Percentiles rank a stretch among this genome's conserved stretches.
Conservation (phyloP, 2,329 filamentous ascomycete genomes). For the Escovopsis weberi region DNA sequence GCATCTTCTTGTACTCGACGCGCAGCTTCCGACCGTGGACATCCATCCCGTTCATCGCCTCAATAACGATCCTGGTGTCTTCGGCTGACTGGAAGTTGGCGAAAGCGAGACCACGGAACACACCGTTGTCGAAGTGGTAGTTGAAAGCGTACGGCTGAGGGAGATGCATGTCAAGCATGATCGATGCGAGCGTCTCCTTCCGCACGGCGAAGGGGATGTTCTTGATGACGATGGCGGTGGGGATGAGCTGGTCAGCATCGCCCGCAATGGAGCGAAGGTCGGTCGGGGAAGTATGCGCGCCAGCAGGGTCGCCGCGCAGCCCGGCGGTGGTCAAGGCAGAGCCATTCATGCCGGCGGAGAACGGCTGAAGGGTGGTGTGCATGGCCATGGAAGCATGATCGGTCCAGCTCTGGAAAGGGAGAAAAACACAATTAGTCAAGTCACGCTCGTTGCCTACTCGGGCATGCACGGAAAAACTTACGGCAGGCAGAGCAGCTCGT, state of each 20-base stretch:
- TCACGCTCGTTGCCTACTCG: conserved; percentile 1
- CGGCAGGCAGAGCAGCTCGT: conserved; percentile 54
- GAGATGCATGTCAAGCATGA: conserved; percentile 90
- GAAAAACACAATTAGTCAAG: neutral
- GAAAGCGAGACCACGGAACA: conserved; percentile 91
- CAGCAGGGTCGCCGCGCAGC: conserved; percentile 28
- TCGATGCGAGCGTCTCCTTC: conserved; percentile 81
- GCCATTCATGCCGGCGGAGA: conserved; percentile 20
- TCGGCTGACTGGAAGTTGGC: conserved; percentile 95
- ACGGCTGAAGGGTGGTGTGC: conserved; percentile 22
- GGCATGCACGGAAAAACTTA: conserved; percentile 31
- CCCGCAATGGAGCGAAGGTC: conserved; percentile 27
- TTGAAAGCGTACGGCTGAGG: conserved; percentile 97
- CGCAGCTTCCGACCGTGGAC: conserved; percentile 86
- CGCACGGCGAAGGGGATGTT: conserved; percentile 98
- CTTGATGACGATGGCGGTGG: conserved; percentile 97
- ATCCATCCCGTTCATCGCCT: conserved; percentile 89
- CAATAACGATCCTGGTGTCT: conserved; percentile 85
- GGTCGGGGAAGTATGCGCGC: conserved; percentile 24
- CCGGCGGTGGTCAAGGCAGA: conserved; percentile 24
- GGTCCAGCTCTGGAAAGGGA: conserved; percentile 31
- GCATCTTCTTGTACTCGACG: conserved; percentile 99
- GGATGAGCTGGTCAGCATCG: conserved; percentile 78
- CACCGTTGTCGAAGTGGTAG: conserved; percentile 97
- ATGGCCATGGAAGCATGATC: conserved; percentile 31